Conservation (phyloP, 2,329 filamentous ascomycete species). For the Fusarium irregulare region DNA sequence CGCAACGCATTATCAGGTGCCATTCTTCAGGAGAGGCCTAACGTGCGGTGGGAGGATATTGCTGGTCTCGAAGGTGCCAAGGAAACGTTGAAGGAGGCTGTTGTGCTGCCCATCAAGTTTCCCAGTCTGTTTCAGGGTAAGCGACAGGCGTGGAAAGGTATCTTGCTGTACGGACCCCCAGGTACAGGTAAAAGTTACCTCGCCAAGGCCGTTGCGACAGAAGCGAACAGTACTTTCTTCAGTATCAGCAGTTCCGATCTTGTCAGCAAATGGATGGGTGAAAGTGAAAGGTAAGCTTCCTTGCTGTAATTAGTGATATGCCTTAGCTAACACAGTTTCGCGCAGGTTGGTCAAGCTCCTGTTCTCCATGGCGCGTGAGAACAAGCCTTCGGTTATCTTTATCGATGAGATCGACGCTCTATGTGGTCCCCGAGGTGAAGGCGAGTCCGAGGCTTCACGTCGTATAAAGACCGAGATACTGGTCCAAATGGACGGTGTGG, state of each 20-base stretch:
- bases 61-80: conserved; percentile 94
- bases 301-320: background rate
- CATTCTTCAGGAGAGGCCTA: conserved; percentile 94
- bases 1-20: conserved; percentile 90
- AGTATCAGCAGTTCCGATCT: conserved; percentile 97
- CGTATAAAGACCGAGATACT: conserved; percentile 99
- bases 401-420: conserved; percentile 98
- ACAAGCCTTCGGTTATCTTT: conserved; percentile 98
- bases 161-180: conserved; percentile 93
- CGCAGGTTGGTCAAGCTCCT: conserved; percentile 90
- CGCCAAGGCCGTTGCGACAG: conserved; percentile 96
- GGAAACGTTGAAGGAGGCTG: conserved; percentile 96
- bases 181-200: conserved; percentile 98
- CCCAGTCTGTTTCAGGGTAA: conserved; percentile 96
- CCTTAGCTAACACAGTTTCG: conserved; percentile 35
- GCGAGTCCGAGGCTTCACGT: conserved; percentile 95
- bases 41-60: conserved; percentile 98
- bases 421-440: conserved; percentile 91
- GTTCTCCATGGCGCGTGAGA: conserved; percentile 97
- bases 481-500: conserved; percentile 99
- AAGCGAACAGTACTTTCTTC: conserved; percentile 99
- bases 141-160: conserved; percentile 97
- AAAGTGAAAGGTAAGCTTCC: conserved; percentile 83
- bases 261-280: conserved; percentile 99
- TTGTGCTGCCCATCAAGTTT: conserved; percentile 98